phyloP scores from a whole-genome alignment of 73 alveolate genomes.

The Paramecium caudatum region DNA sequence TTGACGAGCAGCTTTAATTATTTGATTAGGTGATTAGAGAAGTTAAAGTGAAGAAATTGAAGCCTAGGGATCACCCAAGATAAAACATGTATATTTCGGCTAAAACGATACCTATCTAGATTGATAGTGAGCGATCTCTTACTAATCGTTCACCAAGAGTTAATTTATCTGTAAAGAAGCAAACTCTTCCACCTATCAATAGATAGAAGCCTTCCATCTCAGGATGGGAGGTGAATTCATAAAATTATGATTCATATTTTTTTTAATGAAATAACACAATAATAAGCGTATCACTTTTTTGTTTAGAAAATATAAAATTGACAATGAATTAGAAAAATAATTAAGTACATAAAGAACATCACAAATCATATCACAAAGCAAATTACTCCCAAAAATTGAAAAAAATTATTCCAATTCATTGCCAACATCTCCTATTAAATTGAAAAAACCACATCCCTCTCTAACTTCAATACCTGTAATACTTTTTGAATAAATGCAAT shows the following conservation, averaged over 20 bases:
- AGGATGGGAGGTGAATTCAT: slow-evolving; percentile 19
- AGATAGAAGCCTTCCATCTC: slow-evolving; percentile 24
- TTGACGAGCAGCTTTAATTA: neutral
- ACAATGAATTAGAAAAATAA: neutral
- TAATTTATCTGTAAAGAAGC: neutral
- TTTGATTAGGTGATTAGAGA: neutral
- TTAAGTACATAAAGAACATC: neutral
- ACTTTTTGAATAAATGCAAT: neutral
- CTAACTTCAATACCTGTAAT: neutral
- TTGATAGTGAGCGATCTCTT: neutral
- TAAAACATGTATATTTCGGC: neutral
- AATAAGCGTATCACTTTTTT: slow-evolving; percentile 17
- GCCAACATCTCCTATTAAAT: slow-evolving; percentile 7
- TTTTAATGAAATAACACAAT: slow-evolving; percentile 5
- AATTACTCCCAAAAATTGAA: neutral
- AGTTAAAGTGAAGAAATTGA: neutral
- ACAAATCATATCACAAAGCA: neutral
- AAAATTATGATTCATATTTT: neutral
- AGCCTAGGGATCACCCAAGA: neutral
- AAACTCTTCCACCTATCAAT: neutral
- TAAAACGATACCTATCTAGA: neutral
- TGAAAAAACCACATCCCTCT: slow-evolving; percentile 15
- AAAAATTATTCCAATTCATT: neutral
- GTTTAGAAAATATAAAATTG: slow-evolving; percentile 6
- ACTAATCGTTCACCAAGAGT: slow-evolving; percentile 29